phyloP scores from a whole-genome alignment of 176 grass and related monocot genomes.

The Rhynchospora tenuis region DNA sequence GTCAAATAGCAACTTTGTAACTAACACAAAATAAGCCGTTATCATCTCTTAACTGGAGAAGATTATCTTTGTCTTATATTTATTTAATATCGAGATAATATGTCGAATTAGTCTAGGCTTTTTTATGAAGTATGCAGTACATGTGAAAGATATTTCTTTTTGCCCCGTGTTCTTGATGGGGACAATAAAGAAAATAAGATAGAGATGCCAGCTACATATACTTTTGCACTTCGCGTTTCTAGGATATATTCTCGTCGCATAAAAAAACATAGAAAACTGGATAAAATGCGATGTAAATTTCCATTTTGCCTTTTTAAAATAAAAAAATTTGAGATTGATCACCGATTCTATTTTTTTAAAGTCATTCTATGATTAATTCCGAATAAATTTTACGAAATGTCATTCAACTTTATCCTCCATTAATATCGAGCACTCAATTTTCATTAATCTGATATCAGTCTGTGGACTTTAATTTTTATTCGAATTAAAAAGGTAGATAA shows the following conservation, averaged over 20 bases:
- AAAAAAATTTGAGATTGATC: neutral
- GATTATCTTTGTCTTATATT: neutral
- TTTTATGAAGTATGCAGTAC: neutral
- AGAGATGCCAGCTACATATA: neutral
- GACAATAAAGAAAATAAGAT: neutral
- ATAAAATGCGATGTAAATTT: neutral
- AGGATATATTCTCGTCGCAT: neutral
- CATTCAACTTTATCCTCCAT: neutral
- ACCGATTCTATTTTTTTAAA: neutral
- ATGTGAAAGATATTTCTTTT: neutral
- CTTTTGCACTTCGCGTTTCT: neutral
- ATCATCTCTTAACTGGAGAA: neutral
- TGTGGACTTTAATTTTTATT: neutral
- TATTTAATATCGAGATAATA: neutral
- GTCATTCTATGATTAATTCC: neutral
- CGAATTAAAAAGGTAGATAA: neutral
- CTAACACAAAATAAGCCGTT: slow-evolving; percentile 12
- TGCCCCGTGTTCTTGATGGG: neutral
- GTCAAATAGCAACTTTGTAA: slow-evolving; percentile 2
- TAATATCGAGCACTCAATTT: neutral
- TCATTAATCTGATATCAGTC: neutral
- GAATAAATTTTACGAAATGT: neutral
- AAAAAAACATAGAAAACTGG: neutral
- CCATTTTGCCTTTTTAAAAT: neutral
- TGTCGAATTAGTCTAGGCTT: neutral